Conservation (phyloP, 2,329 filamentous ascomycete genomes). For the Botrytis sinoallii region DNA sequence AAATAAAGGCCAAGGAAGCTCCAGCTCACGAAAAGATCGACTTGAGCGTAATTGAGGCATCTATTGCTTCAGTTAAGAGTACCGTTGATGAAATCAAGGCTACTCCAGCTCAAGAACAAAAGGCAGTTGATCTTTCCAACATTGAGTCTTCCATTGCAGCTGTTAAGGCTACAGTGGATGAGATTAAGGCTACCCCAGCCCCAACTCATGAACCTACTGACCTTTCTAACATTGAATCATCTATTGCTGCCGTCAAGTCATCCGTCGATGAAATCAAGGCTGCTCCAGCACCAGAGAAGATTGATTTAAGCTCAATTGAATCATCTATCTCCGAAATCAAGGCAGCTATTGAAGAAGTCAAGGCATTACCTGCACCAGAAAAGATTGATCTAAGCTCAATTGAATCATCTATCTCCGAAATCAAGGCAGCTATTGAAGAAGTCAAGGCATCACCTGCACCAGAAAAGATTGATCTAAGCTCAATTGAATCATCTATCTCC, state of each 20-base stretch:
- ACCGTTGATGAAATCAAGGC: slow-evolving; percentile 22
- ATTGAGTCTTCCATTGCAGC: slow-evolving; percentile 16
- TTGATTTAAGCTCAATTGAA: slow-evolving; percentile 24
- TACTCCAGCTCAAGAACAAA: slow-evolving; percentile 19
- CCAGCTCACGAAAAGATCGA: slow-evolving; percentile 24
- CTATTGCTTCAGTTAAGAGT: slow-evolving; percentile 22
- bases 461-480: slow-evolving; percentile 23
- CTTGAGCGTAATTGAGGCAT: slow-evolving; percentile 21
- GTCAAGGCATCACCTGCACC: slow-evolving; percentile 19
- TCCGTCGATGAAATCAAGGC: slow-evolving; percentile 23
- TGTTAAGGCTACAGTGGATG: slow-evolving; percentile 14
- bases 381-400: slow-evolving; percentile 23
- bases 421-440: slow-evolving; percentile 23
- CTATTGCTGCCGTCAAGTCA: slow-evolving; percentile 22
- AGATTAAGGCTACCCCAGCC: slow-evolving; percentile 25
- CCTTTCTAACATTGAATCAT: slow-evolving; percentile 21
- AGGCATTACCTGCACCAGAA: slow-evolving; percentile 20
- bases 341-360: slow-evolving; percentile 21
- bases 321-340: slow-evolving; percentile 25
- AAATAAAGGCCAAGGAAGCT: slow-evolving; percentile 27
- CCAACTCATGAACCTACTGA: slow-evolving; percentile 21
- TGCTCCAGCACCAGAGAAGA: slow-evolving; percentile 20
- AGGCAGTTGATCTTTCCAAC: slow-evolving; percentile 21
- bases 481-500: slow-evolving; percentile 24
- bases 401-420: slow-evolving; percentile 25